Conservation (phyloP, 192 early-diverging fungal genomes). For the Powellomyces hirtus region DNA sequence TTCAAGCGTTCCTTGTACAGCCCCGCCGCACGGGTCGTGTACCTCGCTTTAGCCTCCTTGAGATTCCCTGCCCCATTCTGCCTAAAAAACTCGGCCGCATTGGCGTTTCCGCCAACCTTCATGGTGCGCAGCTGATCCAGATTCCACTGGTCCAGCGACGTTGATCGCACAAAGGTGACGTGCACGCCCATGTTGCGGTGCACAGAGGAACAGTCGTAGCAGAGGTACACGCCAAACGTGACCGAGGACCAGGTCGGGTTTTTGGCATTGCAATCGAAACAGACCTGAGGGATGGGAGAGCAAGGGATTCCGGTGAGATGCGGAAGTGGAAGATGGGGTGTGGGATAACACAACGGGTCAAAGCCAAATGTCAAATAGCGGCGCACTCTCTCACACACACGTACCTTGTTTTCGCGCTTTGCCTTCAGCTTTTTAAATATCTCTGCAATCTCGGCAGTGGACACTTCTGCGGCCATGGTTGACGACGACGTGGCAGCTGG, state of each 20-base stretch:
- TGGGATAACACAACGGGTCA: neutral
- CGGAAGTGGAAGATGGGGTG: neutral
- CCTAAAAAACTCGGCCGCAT: conserved; percentile 77
- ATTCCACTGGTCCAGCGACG: conserved; percentile 85
- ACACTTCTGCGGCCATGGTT: conserved; percentile 15
- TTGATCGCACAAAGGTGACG: conserved; percentile 95
- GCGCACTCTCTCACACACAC: neutral
- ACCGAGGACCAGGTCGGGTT: conserved; percentile 95
- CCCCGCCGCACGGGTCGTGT: conserved; percentile 68
- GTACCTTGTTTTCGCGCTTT: conserved; percentile 64
- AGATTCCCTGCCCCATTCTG: conserved; percentile 59
- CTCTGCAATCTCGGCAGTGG: conserved; percentile 59
- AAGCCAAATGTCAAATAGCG: neutral
- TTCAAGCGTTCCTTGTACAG: conserved; percentile 80
- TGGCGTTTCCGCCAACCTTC: conserved; percentile 87
- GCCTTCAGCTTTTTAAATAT: conserved; percentile 68
- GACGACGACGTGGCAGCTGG: neutral
- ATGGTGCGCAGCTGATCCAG: conserved; percentile 85
- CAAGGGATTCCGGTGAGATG: neutral
- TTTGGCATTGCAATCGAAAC: conserved; percentile 95
- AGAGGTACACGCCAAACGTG: conserved; percentile 92
- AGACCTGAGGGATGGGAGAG: conserved; percentile 48
- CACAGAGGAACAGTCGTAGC: conserved; percentile 92
- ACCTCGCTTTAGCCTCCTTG: conserved; percentile 81
- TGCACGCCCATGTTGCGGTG: conserved; percentile 98